A percentile compares a stretch with the other conserved stretches of the same genome.
Evolutionary conservation across 73 alveolate species (phyloP).

Genomic region (Paramecium biaurelia): DNA sequence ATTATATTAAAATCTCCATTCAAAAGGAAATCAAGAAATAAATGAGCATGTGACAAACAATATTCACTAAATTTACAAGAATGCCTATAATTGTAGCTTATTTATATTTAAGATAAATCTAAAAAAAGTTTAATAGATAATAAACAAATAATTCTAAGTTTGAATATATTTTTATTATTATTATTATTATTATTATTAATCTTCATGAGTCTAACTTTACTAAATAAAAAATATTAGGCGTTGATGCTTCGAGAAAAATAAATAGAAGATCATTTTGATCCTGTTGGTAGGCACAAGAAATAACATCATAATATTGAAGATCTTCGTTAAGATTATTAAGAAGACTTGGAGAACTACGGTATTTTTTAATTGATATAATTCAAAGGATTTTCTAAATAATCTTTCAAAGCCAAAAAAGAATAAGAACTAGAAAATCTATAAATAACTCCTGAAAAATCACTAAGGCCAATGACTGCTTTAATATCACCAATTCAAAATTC

Average conservation of each 20-base stretch:
- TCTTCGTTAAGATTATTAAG: slow-evolving; percentile 43
- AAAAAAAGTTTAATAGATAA: neutral
- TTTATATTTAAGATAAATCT: neutral
- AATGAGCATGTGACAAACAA: neutral
- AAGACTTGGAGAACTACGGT: slow-evolving; percentile 47
- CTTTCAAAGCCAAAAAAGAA: slow-evolving; percentile 10
- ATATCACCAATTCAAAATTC: neutral
- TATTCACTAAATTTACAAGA: neutral
- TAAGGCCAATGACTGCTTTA: slow-evolving; percentile 18
- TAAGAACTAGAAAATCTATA: neutral
- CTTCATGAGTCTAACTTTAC: slow-evolving; percentile 31
- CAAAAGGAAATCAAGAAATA: neutral
- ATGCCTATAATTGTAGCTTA: neutral
- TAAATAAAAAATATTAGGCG: slow-evolving; percentile 11
- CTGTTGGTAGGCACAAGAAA: slow-evolving; percentile 5
- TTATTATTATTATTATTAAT: neutral
- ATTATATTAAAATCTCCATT: neutral
- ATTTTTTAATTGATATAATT: neutral
- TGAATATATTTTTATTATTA: no score
- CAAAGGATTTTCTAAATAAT: slow-evolving; percentile 8
- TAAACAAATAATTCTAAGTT: neutral
- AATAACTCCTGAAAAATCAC: neutral
- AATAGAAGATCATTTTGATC: slow-evolving; percentile 42
- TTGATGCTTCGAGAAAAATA: neutral
- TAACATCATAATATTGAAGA: slow-evolving; percentile 34